Percentiles rank a stretch among this genome's conserved stretches.
Conservation (phyloP, 306 rosid genomes). For the Prunus fruticosa region DNA sequence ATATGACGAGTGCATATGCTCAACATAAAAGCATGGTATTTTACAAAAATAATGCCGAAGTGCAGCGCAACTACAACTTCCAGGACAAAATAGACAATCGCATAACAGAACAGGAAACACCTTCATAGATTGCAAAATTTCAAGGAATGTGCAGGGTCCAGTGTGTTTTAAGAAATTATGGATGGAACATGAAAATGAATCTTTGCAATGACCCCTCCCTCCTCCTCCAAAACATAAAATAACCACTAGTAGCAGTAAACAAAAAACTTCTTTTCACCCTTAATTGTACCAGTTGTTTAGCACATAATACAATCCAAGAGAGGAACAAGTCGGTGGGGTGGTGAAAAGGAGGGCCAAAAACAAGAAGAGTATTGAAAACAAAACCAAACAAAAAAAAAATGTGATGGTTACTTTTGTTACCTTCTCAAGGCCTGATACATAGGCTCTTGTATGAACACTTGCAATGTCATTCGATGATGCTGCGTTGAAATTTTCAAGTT, state of each 20-base stretch:
- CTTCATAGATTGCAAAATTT: not conserved
- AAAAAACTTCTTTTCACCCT: not conserved
- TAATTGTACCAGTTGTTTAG: not conserved
- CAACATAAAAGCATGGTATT: not conserved
- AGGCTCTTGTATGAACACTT: constrained; percentile 77
- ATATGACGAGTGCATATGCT: not conserved
- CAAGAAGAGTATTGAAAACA: not conserved
- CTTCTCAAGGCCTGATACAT: constrained; percentile 86
- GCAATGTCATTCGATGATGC: constrained; percentile 79
- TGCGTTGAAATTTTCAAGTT: constrained; percentile 64
- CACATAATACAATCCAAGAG: not conserved
- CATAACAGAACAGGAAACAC: not conserved
- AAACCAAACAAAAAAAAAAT: not conserved
- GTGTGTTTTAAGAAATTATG: too few relatives aligned
- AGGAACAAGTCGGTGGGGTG: not conserved
- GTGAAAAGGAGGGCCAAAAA: not conserved
- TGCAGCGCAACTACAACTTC: not conserved
- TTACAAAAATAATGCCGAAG: not conserved
- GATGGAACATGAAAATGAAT: not conserved
- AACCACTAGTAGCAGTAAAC: not conserved
- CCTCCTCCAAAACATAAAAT: not conserved
- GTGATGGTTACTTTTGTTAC: constrained; percentile 28
- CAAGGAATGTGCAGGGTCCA: not conserved
- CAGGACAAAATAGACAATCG: not conserved
- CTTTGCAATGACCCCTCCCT: not conserved